phyloP scores from a whole-genome alignment of 495 filamentous ascomycete species.

The Podospora conica region DNA sequence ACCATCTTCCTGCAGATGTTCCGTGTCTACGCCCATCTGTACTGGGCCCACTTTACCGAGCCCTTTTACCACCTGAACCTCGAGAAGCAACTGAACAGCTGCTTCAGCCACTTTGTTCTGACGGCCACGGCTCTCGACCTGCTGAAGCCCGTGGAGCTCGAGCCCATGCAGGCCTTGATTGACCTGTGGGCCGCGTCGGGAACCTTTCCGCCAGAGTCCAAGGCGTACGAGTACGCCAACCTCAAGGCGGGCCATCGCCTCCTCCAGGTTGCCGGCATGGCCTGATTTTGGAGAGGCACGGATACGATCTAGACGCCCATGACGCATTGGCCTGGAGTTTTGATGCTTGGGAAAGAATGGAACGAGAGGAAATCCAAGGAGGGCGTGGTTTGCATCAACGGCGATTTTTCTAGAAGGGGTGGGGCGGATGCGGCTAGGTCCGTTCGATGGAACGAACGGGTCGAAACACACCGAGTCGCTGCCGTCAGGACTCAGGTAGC shows the following conservation, averaged over 20 bases:
- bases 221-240: conserved; percentile 52
- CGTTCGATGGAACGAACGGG: background rate
- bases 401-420: conserved; percentile 6
- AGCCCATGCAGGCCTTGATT: conserved; percentile 90
- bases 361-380: background rate
- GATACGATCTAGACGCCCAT: background rate
- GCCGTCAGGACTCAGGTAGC: background rate
- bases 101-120: conserved; percentile 87
- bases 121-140: conserved; percentile 80
- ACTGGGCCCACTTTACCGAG: conserved; percentile 75
- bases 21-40: conserved; percentile 88
- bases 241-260: conserved; percentile 40
- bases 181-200: conserved; percentile 84
- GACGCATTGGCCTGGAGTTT: conserved; percentile 7
- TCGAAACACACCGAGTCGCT: background rate
- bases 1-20: conserved; percentile 96
- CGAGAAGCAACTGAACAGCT: conserved; percentile 86
- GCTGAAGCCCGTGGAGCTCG: conserved; percentile 74
- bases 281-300: conserved; percentile 10
- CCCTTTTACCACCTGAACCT: conserved; percentile 79
- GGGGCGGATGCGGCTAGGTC: background rate
- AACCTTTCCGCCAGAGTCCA: conserved; percentile 66
- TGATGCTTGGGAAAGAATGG: background rate
- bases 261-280: conserved; percentile 38
- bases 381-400: background rate